Base-by-base conservation (phyloP, 495 filamentous ascomycete genomes). In the Penicillium maclennaniae region DNA sequence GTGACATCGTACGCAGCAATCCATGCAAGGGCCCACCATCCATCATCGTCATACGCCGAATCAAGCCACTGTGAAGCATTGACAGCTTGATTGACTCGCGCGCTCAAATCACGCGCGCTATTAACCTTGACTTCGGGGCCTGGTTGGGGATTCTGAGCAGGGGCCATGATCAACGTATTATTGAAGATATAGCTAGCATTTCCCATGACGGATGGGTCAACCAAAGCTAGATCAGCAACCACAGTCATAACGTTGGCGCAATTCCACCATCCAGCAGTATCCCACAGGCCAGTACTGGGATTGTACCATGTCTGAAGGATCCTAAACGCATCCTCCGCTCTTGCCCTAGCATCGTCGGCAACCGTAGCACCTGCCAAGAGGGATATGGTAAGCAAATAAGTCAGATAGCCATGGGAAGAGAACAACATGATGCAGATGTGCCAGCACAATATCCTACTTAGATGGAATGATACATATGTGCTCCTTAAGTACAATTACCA, bases 201-300 rank as follows among this genome's bases (percentile, higher is more conserved):
- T 8, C 58, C 59, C 47, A 61, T 50, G 45, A 60, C 53, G 4
- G 59, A 59, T 25, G 64, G 51, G 53, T 82, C 76, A 15, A 79
- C 36, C 9, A 69, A 53, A 15, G 83, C 83, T 54, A 86, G 76
- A 59, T 90, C 83, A 54, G 77, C 81, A 36, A 88, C 62, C 21
- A 77, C 72, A 2, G 84, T 87, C 53, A 90, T 65, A 49, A 75
- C 78, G 63, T 89, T 91, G 50, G 83, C 87, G 37, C 79, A 81
- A 67, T 90, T 87, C 87, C 87, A 91, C 87, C 87, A 91, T 2
- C 83, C 83, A 23, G 72, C 76, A 0, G 80, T 84, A 54, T 81
- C 63, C 83, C 84, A 90, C 10, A 88, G 69, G 15, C 87, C 87
- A 0, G 75, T 85, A 7, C 56, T 56, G 4, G 52, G 46, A 61